Conservation (phyloP, 495 filamentous ascomycete genomes). For the Chaetomium tenue region DNA sequence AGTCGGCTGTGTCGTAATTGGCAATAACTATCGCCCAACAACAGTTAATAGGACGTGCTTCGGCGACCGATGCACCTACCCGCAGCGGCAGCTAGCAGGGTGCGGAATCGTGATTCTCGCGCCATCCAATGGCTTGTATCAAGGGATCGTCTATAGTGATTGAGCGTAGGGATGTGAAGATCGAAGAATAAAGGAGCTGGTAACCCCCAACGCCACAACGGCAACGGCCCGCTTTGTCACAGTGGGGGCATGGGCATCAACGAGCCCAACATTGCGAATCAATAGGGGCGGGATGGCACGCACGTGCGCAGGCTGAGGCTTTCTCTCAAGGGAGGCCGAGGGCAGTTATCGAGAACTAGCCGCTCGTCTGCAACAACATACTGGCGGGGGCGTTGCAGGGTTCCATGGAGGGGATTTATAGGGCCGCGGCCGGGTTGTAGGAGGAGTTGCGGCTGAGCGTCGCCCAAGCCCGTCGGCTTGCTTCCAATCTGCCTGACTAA, state of each 20-base stretch:
- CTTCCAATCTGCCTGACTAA: too few species aligned
- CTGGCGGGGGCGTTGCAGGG: background rate
- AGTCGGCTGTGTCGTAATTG: background rate
- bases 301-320: background rate
- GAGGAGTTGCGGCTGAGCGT: too few species aligned
- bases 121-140: background rate
- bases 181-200: background rate
- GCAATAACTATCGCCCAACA: background rate
- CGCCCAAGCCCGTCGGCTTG: too few species aligned
- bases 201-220: conserved; percentile 3
- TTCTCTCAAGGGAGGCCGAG: background rate
- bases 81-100: conserved; percentile 1
- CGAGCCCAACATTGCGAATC: background rate
- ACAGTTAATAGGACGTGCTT: background rate
- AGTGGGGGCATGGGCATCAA: background rate
- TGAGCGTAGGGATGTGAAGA: background rate
- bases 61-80: background rate
- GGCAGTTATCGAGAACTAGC: background rate
- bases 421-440: too few species aligned
- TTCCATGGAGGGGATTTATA: background rate
- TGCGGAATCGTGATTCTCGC: background rate
- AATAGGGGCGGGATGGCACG: background rate
- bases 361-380: conserved; percentile 1
- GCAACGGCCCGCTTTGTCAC: conserved; percentile 2
- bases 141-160: background rate